Evolutionary conservation across 2,329 filamentous ascomycete species (phyloP), one percentile per base, ranked within the genome.

Genomic region (Dryadomyces quercivorus): DNA sequence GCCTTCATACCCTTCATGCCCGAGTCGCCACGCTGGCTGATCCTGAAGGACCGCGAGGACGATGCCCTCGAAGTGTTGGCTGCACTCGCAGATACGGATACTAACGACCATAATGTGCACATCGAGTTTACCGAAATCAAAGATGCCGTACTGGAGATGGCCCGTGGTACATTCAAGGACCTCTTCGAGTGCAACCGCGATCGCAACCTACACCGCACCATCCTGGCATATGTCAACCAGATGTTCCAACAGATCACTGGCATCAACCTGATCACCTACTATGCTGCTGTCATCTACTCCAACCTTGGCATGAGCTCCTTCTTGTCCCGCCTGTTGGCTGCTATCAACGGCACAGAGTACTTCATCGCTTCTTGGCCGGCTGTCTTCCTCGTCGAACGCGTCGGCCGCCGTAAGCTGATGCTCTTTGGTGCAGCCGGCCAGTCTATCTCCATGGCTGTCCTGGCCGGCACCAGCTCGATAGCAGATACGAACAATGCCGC

Each of bases 331-430:
- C 64, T 81, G 0, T 65, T 81, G 16, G 72, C 76, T 0, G 77
- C 76, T 0, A 75, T 72, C 61, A 80, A 59, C 53, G 64, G 63
- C 0, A 60, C 65, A 40, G 61, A 58, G 49, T 68, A 67, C 55
- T 56, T 67, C 34, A 36, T 59, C 2, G 56, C 57, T 0, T 55
- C 57, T 1, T 55, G 52, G 31, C 51, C 53, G 1, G 48, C 59
- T 12, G 53, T 55, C 51, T 51, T 57, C 21, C 36, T 60, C 9
- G 80, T 85, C 34, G 85, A 88, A 65, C 77, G 83, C 48, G 86
- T 84, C 59, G 85, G 84, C 44, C 77, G 85, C 53, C 83, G 84
- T 60, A 82, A 83, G 71, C 70, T 88, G 55, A 75, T 88, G 62
- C 82, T 87, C 54, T 71, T 81, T 40, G 84, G 84, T 61, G 82